Evolutionary conservation across 495 filamentous ascomycete genomes (phyloP).

Genomic region (Emericellopsis terricola): DNA sequence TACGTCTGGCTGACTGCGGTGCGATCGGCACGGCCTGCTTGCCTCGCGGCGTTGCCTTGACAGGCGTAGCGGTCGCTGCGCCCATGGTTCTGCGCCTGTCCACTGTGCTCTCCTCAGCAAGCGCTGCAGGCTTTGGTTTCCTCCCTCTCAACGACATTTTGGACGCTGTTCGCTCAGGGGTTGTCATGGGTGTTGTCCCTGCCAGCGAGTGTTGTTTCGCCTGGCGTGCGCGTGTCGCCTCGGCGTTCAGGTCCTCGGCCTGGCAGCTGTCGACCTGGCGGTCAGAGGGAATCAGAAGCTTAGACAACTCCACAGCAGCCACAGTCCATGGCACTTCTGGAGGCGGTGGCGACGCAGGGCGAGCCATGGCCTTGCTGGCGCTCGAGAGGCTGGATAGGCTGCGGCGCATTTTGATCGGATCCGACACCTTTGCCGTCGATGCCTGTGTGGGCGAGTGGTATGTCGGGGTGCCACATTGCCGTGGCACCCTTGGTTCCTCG

Average conservation of each 20-base stretch:
- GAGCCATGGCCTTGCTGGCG: constrained; percentile 11
- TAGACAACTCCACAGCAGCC: constrained; percentile 63
- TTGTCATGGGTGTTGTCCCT: constrained; percentile 8
- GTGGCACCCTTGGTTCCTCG: constrained; percentile 32
- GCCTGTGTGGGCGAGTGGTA: constrained; percentile 63
- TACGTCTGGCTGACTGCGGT: constrained; percentile 1
- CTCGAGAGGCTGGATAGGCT: constrained; percentile 20
- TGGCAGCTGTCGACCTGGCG: constrained; percentile 55
- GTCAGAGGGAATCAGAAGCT: constrained; percentile 57
- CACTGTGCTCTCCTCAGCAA: constrained; percentile 30
- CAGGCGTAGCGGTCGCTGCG: constrained; percentile 25
- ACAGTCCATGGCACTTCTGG: constrained; percentile 73
- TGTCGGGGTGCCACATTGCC: constrained; percentile 36
- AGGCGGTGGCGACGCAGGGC: constrained; percentile 40
- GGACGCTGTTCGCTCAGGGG: constrained; percentile 24
- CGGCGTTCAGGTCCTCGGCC: constrained; percentile 55
- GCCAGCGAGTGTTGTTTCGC: constrained; percentile 37
- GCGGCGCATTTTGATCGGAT: constrained; percentile 34
- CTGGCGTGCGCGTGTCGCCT: constrained; percentile 38
- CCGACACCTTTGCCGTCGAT: constrained; percentile 55
- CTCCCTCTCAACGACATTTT: constrained; percentile 59
- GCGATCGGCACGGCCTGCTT: constrained; percentile 9
- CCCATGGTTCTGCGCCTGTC: constrained; percentile 51
- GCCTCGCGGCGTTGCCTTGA: constrained; percentile 20
- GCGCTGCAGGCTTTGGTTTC: constrained; percentile 29